Conservation (phyloP, 1,139 yeast genomes). For the Taiozyma sp. region DNA sequence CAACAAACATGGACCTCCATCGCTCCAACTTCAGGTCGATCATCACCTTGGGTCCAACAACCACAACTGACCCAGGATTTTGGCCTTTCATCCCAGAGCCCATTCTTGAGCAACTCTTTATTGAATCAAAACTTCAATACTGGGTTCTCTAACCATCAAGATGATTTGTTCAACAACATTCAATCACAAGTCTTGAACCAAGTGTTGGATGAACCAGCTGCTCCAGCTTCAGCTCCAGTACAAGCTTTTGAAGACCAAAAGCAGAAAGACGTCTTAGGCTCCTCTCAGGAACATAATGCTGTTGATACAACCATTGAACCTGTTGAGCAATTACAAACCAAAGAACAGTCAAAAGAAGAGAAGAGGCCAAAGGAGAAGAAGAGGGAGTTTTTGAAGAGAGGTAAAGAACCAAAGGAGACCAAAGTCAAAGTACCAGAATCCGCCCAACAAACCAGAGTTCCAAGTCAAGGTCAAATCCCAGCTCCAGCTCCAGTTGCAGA, state of each 20-base stretch:
- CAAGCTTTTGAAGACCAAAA: not conserved
- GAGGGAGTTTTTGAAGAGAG: not conserved
- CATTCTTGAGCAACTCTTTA: conserved; percentile 8
- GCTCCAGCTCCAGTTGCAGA: conserved; percentile 14
- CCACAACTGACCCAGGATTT: conserved; percentile 12
- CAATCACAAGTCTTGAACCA: conserved; percentile 38
- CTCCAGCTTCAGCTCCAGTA: not conserved
- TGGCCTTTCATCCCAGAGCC: conserved; percentile 11
- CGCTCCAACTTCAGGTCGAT: conserved; percentile 12
- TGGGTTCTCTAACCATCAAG: conserved; percentile 8
- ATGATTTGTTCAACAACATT: conserved; percentile 34
- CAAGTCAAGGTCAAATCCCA: conserved; percentile 4
- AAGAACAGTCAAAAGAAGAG: not conserved
- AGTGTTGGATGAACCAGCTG: conserved; percentile 12
- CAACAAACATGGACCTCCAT: conserved; percentile 11
- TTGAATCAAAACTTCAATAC: not conserved
- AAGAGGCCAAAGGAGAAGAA: not conserved
- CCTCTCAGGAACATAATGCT: not conserved
- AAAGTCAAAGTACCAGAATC: not conserved
- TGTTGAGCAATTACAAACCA: not conserved
- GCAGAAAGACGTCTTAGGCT: not conserved
- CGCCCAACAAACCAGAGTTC: not conserved
- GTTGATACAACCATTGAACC: not conserved
- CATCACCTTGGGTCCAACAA: conserved; percentile 20
- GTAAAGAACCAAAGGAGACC: not conserved